phyloP scores from a whole-genome alignment of 208 protist species.

The Acanthamoeba lenticulata region DNA sequence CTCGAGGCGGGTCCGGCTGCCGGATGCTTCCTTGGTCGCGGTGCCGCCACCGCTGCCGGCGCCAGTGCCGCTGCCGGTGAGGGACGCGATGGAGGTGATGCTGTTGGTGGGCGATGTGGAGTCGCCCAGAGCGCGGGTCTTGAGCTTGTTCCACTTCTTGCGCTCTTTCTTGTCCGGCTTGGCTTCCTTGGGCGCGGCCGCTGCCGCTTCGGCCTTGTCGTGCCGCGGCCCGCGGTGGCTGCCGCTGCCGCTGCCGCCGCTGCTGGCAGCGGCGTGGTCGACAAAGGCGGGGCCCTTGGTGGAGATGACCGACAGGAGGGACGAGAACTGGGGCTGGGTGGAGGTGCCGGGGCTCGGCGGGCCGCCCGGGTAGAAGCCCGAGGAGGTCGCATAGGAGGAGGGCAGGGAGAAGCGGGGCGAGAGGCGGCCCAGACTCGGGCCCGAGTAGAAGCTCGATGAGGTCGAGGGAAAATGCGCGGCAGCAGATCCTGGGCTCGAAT shows the following conservation, averaged over 20 bases:
- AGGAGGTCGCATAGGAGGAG: background rate
- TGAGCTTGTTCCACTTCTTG: slow-evolving; percentile 50
- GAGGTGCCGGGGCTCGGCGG: background rate
- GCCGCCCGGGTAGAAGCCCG: no score
- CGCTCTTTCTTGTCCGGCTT: background rate
- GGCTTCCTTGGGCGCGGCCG: background rate
- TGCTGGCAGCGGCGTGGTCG: background rate
- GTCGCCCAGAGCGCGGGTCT: background rate
- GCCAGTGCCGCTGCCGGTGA: background rate
- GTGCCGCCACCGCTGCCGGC: background rate
- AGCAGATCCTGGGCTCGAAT: background rate
- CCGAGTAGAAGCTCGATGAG: background rate
- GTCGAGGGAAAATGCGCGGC: background rate
- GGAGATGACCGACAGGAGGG: background rate
- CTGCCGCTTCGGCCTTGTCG: background rate
- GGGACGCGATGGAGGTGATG: background rate
- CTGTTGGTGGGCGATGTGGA: slow-evolving; percentile 19
- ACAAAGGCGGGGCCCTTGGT: background rate
- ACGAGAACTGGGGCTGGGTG: background rate
- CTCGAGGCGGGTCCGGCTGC: no score
- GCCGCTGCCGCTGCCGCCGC: background rate
- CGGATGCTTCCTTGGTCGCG: no score
- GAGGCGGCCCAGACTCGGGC: background rate
- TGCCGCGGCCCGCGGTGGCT: background rate
- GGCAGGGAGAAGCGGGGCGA: slow-evolving; percentile 20